phyloP scores from a whole-genome alignment of 345 rosid species.

The Lepidium didymum region DNA sequence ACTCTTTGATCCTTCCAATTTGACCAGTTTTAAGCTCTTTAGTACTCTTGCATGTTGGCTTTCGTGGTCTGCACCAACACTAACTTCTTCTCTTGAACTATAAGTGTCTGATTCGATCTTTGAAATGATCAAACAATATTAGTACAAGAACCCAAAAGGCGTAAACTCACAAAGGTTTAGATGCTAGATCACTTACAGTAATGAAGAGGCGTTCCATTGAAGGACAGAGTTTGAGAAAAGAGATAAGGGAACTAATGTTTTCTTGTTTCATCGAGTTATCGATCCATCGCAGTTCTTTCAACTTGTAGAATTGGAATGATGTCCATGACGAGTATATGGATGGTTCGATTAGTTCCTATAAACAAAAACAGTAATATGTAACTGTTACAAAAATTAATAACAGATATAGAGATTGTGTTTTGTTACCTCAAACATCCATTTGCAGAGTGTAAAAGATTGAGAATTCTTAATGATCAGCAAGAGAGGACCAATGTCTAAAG shows the following conservation, averaged over 20 bases:
- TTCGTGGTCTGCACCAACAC: slow-evolving; percentile 11
- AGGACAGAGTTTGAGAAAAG: slow-evolving; percentile 51
- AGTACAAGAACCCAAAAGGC: neutral
- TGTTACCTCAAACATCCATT: slow-evolving; percentile 58
- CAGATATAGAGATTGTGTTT: neutral
- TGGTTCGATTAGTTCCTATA: slow-evolving; percentile 43
- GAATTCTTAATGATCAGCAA: slow-evolving; percentile 50
- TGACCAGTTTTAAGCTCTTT: slow-evolving; percentile 32
- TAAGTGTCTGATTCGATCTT: slow-evolving; percentile 46
- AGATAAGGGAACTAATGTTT: slow-evolving; percentile 29
- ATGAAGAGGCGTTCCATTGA: slow-evolving; percentile 44
- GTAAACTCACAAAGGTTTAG: neutral
- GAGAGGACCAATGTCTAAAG: slow-evolving; percentile 31
- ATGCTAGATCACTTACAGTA: slow-evolving; percentile 35
- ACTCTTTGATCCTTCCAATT: slow-evolving; percentile 38
- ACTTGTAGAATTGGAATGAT: slow-evolving; percentile 45
- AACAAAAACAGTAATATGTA: neutral
- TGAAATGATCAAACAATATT: neutral
- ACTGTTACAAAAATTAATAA: neutral
- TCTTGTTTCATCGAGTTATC: slow-evolving; percentile 33
- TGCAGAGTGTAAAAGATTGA: slow-evolving; percentile 42
- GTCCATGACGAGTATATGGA: slow-evolving; percentile 34
- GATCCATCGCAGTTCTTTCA: slow-evolving; percentile 57
- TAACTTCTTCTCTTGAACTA: slow-evolving; percentile 3
- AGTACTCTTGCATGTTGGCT: slow-evolving; percentile 24